Percentiles rank a stretch among this genome's conserved stretches.
Evolutionary conservation across 176 grass and related monocot species (phyloP).

Genomic region (Rhynchospora pubera): DNA sequence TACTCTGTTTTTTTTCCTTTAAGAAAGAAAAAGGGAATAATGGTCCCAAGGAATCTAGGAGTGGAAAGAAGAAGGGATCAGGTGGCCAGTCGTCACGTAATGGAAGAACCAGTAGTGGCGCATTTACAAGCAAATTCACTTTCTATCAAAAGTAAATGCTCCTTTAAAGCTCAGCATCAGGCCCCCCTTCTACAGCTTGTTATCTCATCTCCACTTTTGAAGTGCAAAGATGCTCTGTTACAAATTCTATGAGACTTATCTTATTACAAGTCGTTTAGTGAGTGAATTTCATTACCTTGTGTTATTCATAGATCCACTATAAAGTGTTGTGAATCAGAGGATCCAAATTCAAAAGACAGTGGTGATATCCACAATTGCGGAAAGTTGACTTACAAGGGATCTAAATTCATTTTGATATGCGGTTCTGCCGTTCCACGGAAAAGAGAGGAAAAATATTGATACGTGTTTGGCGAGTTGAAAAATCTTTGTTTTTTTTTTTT

Average conservation of each 20-base stretch:
- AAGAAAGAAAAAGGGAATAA: background rate
- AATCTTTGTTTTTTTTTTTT: too few species aligned
- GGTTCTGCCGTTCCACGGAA: background rate
- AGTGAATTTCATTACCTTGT: background rate
- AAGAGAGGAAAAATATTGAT: background rate
- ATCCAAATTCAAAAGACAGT: background rate
- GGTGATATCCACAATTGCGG: background rate
- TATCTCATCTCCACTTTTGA: background rate
- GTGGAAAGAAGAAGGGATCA: background rate
- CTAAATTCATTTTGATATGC: constrained; percentile 1
- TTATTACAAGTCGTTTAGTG: too few species aligned
- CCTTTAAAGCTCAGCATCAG: constrained; percentile 17
- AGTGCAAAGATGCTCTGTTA: background rate
- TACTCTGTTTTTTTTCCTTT: background rate
- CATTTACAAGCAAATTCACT: constrained; percentile 24
- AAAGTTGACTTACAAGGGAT: constrained; percentile 13
- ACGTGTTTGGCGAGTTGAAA: background rate
- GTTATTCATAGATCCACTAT: too few species aligned
- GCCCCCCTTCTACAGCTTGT: background rate
- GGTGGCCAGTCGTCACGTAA: constrained; percentile 12
- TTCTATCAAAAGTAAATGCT: constrained; percentile 21
- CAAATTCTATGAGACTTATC: background rate
- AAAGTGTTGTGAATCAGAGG: background rate
- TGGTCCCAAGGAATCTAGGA: constrained; percentile 16
- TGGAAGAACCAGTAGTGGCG: constrained; percentile 7